phyloP scores from a whole-genome alignment of 805 yeast genomes.

The Jamesozyma jinghongensis region DNA sequence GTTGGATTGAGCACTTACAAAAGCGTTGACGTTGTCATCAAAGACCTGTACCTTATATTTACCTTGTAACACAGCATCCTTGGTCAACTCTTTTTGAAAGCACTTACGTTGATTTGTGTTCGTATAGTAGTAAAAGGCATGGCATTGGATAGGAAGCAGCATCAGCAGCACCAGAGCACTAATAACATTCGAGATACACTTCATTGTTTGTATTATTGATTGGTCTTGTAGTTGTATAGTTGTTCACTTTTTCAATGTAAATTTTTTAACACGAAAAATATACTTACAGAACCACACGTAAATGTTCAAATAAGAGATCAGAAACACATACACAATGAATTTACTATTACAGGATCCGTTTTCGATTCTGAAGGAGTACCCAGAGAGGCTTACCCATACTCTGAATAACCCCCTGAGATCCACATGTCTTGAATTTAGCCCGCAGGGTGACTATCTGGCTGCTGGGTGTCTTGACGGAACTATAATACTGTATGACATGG shows the following conservation, averaged over 20 bases:
- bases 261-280: too few relatives aligned
- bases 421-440: constrained; percentile 58
- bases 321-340: constrained; percentile 38
- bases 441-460: constrained; percentile 79
- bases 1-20: constrained; percentile 29
- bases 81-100: constrained; percentile 46
- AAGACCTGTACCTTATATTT: constrained; percentile 40
- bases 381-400: constrained; percentile 71
- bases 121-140: constrained; percentile 43
- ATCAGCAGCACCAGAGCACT: constrained; percentile 5
- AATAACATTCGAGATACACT: constrained; percentile 7
- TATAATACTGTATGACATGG: constrained; percentile 63
- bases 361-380: constrained; percentile 83
- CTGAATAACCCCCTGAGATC: constrained; percentile 53
- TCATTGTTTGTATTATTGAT: too few relatives aligned
- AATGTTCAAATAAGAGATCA: too few relatives aligned
- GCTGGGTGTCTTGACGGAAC: constrained; percentile 70
- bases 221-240: too few relatives aligned
- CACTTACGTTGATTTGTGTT: constrained; percentile 46
- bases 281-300: too few relatives aligned
- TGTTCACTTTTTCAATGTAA: too few relatives aligned
- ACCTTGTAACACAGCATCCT: constrained; percentile 42
- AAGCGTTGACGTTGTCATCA: constrained; percentile 32
- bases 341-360: constrained; percentile 81
- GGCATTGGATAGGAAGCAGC: constrained; percentile 20